Evolutionary conservation across 805 yeast genomes (phyloP), one percentile per base, ranked within the genome.

Genomic region (Lachancea quebecensis): DNA sequence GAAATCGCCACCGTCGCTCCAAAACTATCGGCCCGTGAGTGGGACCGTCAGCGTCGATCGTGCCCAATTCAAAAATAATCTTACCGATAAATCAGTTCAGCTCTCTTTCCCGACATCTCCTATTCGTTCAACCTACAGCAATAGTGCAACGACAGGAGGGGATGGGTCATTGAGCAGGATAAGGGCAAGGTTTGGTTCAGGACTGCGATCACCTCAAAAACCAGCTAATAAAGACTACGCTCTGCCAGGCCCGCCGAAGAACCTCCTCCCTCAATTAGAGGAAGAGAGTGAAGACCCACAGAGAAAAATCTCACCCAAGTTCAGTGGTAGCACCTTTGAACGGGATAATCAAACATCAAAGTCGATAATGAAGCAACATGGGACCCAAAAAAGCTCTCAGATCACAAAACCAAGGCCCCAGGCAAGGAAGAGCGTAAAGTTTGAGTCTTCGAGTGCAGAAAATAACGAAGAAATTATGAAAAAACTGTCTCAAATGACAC

Each of bases 11-110:
- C 51, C 52, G 12, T 53, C 54, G 30, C 41, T 56, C 21, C 51
- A 43, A n/a, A 49, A 47, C 25, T 50, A 49, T 35, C 38, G 44
- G 7, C 40, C 53, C 6, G 10, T 49, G 39, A 25, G 33, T 42
- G 46, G 46, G 7, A 52, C 62, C 3, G 62, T 57, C 25, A 66
- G 68, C 36, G 60, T 55, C 11, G 68, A 65, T 46, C 59, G 55
- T 10, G 50, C 52, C 2, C 21, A 41, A 15, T 50, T 49, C 37
- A 35, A 58, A 42, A 49, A 47, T 11, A 46, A 46, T 35, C 37
- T 34, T 12, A 11, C 25, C 10, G 47, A 25, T 15, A 28, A 45
- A 9, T 39, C 41, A 6, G 35, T 42, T n/a, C 59, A 55, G 3
- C 49, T 63, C 33, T 53, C 52, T 0, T 56, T 52, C 30, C 59